These are phyloP conservation scores for Trichoderma simmonsii DNA, from an alignment of 2,329 filamentous ascomycete genomes.

Conservation along the genomic window DNA sequence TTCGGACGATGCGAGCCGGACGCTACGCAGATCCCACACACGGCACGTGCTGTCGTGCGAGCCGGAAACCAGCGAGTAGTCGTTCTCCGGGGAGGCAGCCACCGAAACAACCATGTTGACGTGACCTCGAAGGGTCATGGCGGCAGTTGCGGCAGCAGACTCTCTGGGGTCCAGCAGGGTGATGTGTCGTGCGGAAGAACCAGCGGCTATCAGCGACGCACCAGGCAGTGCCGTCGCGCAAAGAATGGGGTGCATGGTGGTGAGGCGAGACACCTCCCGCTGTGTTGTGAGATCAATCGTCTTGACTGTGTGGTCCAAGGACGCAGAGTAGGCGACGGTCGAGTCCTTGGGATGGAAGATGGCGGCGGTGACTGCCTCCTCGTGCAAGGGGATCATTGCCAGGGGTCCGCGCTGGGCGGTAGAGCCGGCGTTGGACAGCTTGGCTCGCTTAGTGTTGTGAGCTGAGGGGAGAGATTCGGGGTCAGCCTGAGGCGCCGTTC, in stretches of 20 bases:
- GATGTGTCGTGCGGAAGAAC: conserved; percentile 81
- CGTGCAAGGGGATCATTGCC: conserved; percentile 68
- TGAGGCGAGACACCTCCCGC: conserved; percentile 73
- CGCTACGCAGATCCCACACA: conserved; percentile 86
- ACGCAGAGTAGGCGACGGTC: conserved; percentile 87
- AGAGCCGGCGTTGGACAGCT: conserved; percentile 47
- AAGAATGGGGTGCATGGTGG: conserved; percentile 79
- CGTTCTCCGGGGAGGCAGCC: conserved; percentile 56
- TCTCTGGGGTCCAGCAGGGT: conserved; percentile 89
- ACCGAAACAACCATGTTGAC: conserved; percentile 65
- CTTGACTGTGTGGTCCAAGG: conserved; percentile 84
- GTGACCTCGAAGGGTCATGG: conserved; percentile 90
- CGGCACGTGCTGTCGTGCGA: conserved; percentile 89
- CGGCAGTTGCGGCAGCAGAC: conserved; percentile 70
- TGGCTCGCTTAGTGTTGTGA: conserved; percentile 72
- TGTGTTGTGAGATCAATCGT: conserved; percentile 88
- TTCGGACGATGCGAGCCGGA: conserved; percentile 55
- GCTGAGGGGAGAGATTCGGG: conserved; percentile 65
- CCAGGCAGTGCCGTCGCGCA: conserved; percentile 72
- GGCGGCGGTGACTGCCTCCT: conserved; percentile 70
- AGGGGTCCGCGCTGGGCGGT: conserved; percentile 76
- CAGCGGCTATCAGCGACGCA: conserved; percentile 63
- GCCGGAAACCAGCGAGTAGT: conserved; percentile 82
- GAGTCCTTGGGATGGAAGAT: conserved; percentile 82
- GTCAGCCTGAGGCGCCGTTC: conserved; percentile 71